Percentiles rank a stretch among this genome's conserved stretches.
Evolutionary conservation across 306 rosid genomes (phyloP).

Genomic region (Pyrus communis): DNA sequence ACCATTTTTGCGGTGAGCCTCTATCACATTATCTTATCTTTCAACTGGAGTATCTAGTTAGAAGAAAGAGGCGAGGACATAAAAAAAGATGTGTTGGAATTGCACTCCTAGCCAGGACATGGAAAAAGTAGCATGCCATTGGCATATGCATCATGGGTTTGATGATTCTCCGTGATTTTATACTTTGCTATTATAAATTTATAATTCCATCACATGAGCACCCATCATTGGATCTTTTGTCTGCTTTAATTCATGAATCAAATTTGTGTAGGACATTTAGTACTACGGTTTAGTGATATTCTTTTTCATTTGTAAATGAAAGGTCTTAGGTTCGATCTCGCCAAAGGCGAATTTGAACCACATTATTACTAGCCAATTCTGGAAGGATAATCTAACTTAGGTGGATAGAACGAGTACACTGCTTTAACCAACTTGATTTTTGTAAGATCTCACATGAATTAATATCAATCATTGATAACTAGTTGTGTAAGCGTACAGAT

Average conservation of each 20-base stretch:
- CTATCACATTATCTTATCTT: too few species aligned
- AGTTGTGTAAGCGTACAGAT: background rate
- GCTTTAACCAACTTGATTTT: background rate
- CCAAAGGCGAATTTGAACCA: too few species aligned
- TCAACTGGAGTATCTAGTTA: too few species aligned
- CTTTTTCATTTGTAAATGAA: too few species aligned
- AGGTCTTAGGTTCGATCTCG: too few species aligned
- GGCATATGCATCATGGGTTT: conserved; percentile 32
- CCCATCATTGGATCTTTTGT: conserved; percentile 18
- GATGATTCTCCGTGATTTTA: conserved; percentile 3
- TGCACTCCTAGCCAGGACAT: too few species aligned
- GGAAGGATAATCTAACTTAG: too few species aligned
- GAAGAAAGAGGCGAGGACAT: too few species aligned
- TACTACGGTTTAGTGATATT: too few species aligned
- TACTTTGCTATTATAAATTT: conserved; percentile 12
- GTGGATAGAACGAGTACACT: too few species aligned
- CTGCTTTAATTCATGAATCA: background rate
- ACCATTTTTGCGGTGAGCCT: too few species aligned
- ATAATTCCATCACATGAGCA: conserved; percentile 23
- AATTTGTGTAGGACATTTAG: background rate
- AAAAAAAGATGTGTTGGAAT: background rate
- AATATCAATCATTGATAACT: background rate
- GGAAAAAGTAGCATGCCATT: conserved; percentile 11
- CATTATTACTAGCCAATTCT: too few species aligned
- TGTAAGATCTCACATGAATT: background rate